Evolutionary conservation across 805 yeast species (phyloP), one percentile per base, ranked within the genome.

Genomic region (Candida succiphila): DNA sequence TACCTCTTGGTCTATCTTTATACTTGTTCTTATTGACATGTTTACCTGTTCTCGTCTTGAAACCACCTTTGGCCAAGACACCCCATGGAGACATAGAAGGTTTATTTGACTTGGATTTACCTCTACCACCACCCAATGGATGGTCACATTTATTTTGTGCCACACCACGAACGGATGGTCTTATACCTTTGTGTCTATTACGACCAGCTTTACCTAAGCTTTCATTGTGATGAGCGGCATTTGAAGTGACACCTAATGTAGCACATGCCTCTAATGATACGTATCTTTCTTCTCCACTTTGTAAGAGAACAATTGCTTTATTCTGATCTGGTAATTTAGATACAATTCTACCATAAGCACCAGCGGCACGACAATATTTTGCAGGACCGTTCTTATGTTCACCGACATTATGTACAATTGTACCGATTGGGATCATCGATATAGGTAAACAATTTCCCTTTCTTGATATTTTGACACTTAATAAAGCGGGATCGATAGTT

Each of bases 91-190:
- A 83, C 67, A 82, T 85, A 15, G 97, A 84, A 38, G 82, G 71
- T 65, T 86, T 89, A 63, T 89, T 88, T 43, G 95, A 85, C 77
- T 92, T 92, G 40, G 95, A 83, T 61, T 92, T 92, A 75, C 98
- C 98, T 72, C 98, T 79, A 65, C 98, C 98, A 79, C 98, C 98
- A 69, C 98, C 98, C 52, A 86, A 88, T 44, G 98, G 98, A 67
- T 92, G 98, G 61, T 92, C 96, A 55, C 78, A 75, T 43, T 92
- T 92, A 63, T 92, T 92, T 95, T 85, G 86, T 32, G 98, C 97
- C 48, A 86, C 84, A 73, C 98, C 98, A 67, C 98, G 81, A 26
- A 88, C 96, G 33, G 79, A 75, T 25, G 98, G 98, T 60, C 97
- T 78, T 51, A 81, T 78, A 42, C 97, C 98, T 54, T 82, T 66